These are phyloP conservation scores for Rhododendron griersonianum DNA, from an alignment of 148 eudicot species.

Conservation along the genomic window DNA sequence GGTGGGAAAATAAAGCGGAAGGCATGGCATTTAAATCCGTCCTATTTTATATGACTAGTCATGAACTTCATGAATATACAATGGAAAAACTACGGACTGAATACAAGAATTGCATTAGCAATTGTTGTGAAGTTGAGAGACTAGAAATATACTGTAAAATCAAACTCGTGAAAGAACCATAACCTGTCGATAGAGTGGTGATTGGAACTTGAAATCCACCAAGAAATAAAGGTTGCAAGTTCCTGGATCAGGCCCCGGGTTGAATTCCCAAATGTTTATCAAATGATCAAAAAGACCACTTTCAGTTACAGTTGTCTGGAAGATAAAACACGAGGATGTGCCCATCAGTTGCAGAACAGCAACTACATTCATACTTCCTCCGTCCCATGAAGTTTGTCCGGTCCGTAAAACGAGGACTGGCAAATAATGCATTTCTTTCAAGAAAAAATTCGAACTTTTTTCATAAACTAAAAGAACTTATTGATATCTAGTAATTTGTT, in stretches of 20 bases:
- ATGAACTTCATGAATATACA: neutral
- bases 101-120: neutral
- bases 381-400: too few relatives aligned
- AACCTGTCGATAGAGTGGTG: constrained; percentile 97
- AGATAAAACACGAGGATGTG: constrained; percentile 4
- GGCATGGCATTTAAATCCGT: neutral
- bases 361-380: neutral
- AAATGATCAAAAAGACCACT: constrained; percentile 90
- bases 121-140: neutral
- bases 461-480: too few relatives aligned
- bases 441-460: too few relatives aligned
- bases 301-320: constrained; percentile 76
- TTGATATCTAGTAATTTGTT: too few relatives aligned
- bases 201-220: constrained; percentile 95
- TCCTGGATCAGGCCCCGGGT: constrained; percentile 81
- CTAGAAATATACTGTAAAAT: neutral
- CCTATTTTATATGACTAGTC: neutral
- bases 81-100: neutral
- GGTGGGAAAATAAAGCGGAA: neutral
- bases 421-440: too few relatives aligned
- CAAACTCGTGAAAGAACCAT: constrained; percentile 1
- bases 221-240: constrained; percentile 77
- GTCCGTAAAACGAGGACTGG: too few relatives aligned
- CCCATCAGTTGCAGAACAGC: constrained; percentile 9
- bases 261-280: constrained; percentile 92